These are phyloP conservation scores for Clonostachys rhizophaga DNA, from an alignment of 2,329 filamentous ascomycete genomes.

Conservation along the genomic window DNA sequence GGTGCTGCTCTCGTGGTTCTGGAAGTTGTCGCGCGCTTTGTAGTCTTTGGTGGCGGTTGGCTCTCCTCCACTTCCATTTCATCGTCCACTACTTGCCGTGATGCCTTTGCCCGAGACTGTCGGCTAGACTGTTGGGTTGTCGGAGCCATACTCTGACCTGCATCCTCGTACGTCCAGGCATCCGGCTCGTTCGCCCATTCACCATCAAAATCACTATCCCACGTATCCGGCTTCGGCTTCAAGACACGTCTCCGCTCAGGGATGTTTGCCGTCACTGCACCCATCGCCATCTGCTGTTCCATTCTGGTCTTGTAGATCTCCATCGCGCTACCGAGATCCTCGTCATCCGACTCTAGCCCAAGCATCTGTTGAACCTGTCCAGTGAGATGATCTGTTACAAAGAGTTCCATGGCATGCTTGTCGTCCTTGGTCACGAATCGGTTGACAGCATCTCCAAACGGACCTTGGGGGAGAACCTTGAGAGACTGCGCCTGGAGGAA, in stretches of 20 bases:
- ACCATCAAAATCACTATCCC: slow-evolving; percentile 89
- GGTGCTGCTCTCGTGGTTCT: slow-evolving; percentile 25
- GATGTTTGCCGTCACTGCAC: slow-evolving; percentile 27
- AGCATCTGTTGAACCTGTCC: slow-evolving; percentile 69
- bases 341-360: slow-evolving; percentile 57
- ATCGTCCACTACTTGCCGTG: slow-evolving; percentile 6
- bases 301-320: slow-evolving; percentile 64
- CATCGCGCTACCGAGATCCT: slow-evolving; percentile 68
- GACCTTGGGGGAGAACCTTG: slow-evolving; percentile 87
- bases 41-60: slow-evolving; percentile 11
- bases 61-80: slow-evolving; percentile 40
- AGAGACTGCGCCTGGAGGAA: slow-evolving; percentile 84
- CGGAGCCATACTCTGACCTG: slow-evolving; percentile 4
- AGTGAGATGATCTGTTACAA: slow-evolving; percentile 67
- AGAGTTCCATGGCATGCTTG: slow-evolving; percentile 83
- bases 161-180: slow-evolving; percentile 33
- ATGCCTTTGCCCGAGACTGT: slow-evolving; percentile 9
- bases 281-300: slow-evolving; percentile 67
- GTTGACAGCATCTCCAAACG: slow-evolving; percentile 86
- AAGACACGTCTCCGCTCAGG: slow-evolving; percentile 37
- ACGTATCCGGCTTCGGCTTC: slow-evolving; percentile 72
- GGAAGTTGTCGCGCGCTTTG: slow-evolving; percentile 17
- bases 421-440: slow-evolving; percentile 96
- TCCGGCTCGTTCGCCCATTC: slow-evolving; percentile 77
- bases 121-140: slow-evolving; percentile 4